These are phyloP conservation scores for Eleusine indica DNA, from an alignment of 176 grass and related monocot species.

Conservation along the genomic window DNA sequence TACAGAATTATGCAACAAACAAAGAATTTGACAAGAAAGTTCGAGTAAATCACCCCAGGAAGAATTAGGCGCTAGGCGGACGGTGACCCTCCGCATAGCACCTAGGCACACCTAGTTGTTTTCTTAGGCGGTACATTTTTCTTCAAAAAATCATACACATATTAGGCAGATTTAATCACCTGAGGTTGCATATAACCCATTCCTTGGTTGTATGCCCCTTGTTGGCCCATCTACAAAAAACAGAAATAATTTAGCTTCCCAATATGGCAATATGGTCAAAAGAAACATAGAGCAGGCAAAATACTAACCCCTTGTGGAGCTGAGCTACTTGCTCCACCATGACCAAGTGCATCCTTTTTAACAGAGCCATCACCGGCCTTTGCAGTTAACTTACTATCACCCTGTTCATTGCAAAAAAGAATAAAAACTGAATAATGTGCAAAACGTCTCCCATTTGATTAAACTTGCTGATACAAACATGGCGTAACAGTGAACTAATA, in stretches of 20 bases:
- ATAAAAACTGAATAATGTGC: not conserved
- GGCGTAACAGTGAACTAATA: not conserved
- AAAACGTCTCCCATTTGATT: conserved; percentile 16
- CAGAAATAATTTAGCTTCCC: conserved; percentile 27
- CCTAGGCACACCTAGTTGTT: no score
- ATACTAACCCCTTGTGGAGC: conserved; percentile 58
- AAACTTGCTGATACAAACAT: conserved; percentile 20
- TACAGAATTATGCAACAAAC: not conserved
- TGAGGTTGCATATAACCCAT: conserved; percentile 86
- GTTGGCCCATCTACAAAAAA: conserved; percentile 65
- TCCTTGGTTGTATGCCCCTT: conserved; percentile 69
- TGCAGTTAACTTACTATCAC: conserved; percentile 71
- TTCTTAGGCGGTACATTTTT: no score
- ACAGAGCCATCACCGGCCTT: conserved; percentile 59
- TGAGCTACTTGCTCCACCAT: conserved; percentile 52
- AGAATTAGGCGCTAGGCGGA: no score
- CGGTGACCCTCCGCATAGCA: no score
- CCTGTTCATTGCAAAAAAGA: conserved; percentile 38
- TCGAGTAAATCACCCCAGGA: not conserved
- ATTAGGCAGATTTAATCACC: conserved; percentile 34
- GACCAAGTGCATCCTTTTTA: conserved; percentile 62
- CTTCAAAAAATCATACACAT: no score
- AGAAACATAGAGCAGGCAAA: not conserved
- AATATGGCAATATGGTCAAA: not conserved
- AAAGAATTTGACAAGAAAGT: conserved; percentile 10